phyloP scores from a whole-genome alignment of 2,329 filamentous ascomycete species.

The Metarhizium album region DNA sequence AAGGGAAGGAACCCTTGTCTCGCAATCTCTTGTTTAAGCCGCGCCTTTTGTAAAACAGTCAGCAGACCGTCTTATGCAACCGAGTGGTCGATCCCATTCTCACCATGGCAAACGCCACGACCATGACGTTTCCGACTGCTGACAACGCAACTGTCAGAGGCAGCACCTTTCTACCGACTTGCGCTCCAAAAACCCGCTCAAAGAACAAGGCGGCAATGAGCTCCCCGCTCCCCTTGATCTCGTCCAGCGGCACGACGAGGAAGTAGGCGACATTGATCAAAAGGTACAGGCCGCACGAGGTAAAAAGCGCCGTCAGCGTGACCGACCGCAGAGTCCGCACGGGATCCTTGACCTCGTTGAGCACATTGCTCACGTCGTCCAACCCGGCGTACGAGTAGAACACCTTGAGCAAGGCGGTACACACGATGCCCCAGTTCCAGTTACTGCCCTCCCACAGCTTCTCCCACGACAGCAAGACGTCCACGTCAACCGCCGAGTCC shows the following conservation, averaged over 20 bases:
- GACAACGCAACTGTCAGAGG: slow-evolving; percentile 57
- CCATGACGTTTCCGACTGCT: slow-evolving; percentile 62
- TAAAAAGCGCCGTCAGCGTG: slow-evolving; percentile 42
- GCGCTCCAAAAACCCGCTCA: slow-evolving; percentile 48
- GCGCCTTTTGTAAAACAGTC: slow-evolving; percentile 34
- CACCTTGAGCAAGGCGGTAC: slow-evolving; percentile 57
- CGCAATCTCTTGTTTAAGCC: slow-evolving; percentile 63
- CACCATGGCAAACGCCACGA: slow-evolving; percentile 58
- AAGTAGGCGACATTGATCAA: slow-evolving; percentile 3
- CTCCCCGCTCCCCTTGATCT: slow-evolving; percentile 56
- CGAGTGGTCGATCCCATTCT: slow-evolving; percentile 14
- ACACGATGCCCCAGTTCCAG: slow-evolving; percentile 59
- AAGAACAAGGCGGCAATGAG: slow-evolving; percentile 60
- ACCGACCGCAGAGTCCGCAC: slow-evolving; percentile 4
- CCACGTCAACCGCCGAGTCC: slow-evolving; percentile 1
- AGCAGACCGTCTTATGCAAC: background rate
- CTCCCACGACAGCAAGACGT: slow-evolving; percentile 26
- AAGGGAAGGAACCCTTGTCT: slow-evolving; percentile 61
- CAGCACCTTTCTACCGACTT: slow-evolving; percentile 45
- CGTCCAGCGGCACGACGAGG: slow-evolving; percentile 50
- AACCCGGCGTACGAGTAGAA: slow-evolving; percentile 60
- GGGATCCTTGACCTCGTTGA: slow-evolving; percentile 5
- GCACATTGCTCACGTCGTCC: slow-evolving; percentile 52
- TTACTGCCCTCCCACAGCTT: slow-evolving; percentile 51
- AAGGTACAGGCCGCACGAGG: slow-evolving; percentile 40